These are phyloP conservation scores for Pseudogymnoascus sp. DNA, from an alignment of 2,329 filamentous ascomycete species.

Conservation along the genomic window DNA sequence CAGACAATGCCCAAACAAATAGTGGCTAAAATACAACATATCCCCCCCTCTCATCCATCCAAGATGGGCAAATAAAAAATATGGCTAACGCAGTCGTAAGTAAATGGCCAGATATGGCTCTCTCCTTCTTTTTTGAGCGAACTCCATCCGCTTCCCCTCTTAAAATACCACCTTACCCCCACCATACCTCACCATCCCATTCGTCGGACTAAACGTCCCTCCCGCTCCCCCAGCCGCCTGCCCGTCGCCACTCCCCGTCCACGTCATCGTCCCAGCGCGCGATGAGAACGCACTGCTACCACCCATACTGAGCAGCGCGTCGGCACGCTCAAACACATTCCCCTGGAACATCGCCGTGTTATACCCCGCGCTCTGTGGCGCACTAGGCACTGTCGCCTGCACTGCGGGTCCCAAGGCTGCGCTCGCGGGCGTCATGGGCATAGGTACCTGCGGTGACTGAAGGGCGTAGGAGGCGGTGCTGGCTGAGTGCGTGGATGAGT, in stretches of 20 bases:
- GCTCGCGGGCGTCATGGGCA: conserved; percentile 82
- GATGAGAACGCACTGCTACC: conserved; percentile 21
- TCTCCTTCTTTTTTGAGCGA: not conserved
- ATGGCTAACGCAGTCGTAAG: not conserved
- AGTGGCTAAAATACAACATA: conserved; percentile 3
- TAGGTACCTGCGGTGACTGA: conserved; percentile 39
- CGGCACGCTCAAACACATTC: conserved; percentile 28
- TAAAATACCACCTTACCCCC: not conserved
- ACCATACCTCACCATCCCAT: not conserved
- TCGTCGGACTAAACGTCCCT: not conserved
- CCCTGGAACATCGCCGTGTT: conserved; percentile 23
- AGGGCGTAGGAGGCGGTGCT: conserved; percentile 16
- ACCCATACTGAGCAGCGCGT: conserved; percentile 24
- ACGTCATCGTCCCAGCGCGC: conserved; percentile 27
- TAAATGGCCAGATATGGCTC: conserved; percentile 5
- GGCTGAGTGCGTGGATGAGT: not conserved
- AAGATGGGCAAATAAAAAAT: conserved; percentile 2
- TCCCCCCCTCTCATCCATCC: not conserved
- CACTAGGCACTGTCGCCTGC: conserved; percentile 78
- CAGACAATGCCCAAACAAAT: not conserved
- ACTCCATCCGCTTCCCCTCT: not conserved
- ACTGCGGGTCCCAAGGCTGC: conserved; percentile 84
- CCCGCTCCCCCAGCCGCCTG: not conserved
- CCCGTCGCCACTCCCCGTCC: not conserved
- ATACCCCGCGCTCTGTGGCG: conserved; percentile 36